These are phyloP conservation scores for Pyrenochaeta sp. DNA, from an alignment of 2,329 filamentous ascomycete genomes.

Conservation along the genomic window DNA sequence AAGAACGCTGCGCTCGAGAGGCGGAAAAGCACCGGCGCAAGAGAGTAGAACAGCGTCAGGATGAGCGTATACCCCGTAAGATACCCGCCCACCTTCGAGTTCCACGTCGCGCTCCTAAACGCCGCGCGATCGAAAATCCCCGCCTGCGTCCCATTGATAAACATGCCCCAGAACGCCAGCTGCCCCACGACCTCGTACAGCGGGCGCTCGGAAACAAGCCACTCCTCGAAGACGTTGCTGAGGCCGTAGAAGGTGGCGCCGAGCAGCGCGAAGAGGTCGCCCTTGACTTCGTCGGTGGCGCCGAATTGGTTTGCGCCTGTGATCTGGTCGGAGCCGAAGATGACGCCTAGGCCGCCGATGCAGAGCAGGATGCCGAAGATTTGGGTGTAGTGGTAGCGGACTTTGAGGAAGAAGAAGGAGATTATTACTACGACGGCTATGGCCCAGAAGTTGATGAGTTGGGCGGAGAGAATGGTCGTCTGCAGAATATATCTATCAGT, in stretches of 20 bases:
- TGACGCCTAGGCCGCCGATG: conserved; percentile 87
- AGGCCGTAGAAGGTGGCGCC: conserved; percentile 92
- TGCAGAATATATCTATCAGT: conserved; percentile 43
- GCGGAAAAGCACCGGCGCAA: conserved; percentile 86
- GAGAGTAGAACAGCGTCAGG: conserved; percentile 83
- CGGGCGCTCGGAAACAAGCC: conserved; percentile 84
- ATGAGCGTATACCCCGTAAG: conserved; percentile 88
- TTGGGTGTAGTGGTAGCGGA: conserved; percentile 89
- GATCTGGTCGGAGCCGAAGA: conserved; percentile 88
- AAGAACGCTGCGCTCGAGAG: conserved; percentile 93
- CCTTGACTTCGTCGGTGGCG: conserved; percentile 78
- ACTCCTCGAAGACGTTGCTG: conserved; percentile 92
- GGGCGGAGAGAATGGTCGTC: conserved; percentile 89
- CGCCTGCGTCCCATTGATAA: conserved; percentile 91
- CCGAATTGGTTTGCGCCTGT: conserved; percentile 74
- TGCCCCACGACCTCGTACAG: conserved; percentile 94
- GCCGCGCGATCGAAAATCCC: conserved; percentile 86
- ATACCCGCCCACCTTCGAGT: conserved; percentile 72
- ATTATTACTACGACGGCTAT: conserved; percentile 90
- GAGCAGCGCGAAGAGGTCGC: conserved; percentile 88
- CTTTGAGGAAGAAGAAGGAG: conserved; percentile 81
- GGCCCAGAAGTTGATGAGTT: conserved; percentile 98
- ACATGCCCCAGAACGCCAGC: conserved; percentile 83
- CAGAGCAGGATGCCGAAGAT: conserved; percentile 86
- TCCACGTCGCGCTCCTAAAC: conserved; percentile 63